phyloP scores from a whole-genome alignment of 306 rosid genomes.

The Cucumis hystrix region DNA sequence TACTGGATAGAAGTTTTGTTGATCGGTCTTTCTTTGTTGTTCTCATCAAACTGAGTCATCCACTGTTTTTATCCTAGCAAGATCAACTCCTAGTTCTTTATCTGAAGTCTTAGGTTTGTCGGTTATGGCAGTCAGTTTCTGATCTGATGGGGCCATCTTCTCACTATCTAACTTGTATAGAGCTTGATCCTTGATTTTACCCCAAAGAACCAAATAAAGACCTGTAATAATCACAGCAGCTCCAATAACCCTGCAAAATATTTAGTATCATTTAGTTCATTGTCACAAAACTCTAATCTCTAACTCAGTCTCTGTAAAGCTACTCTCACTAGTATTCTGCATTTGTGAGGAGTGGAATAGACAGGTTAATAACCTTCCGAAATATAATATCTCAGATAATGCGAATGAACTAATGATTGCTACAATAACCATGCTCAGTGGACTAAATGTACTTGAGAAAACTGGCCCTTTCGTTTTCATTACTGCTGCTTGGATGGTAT shows the following conservation, averaged over 20 bases:
- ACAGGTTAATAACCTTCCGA: slow-evolving; percentile 28
- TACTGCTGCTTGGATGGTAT: slow-evolving; percentile 28
- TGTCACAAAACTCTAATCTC: background rate
- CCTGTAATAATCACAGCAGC: slow-evolving; percentile 30
- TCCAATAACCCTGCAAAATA: slow-evolving; percentile 27
- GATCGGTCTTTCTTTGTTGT: background rate
- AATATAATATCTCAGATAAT: slow-evolving; percentile 22
- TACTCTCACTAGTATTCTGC: background rate
- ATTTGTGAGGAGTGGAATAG: background rate
- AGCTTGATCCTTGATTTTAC: slow-evolving; percentile 26
- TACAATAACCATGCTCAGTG: slow-evolving; percentile 34
- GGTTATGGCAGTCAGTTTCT: background rate
- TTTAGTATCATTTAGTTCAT: background rate
- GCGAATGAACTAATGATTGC: slow-evolving; percentile 28
- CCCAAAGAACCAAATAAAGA: slow-evolving; percentile 41
- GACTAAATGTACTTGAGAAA: slow-evolving; percentile 32
- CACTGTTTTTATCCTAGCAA: background rate
- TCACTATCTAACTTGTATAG: background rate
- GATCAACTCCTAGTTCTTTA: background rate
- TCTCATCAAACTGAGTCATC: background rate
- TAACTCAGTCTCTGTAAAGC: background rate
- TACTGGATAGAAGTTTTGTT: background rate
- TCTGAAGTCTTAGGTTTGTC: background rate
- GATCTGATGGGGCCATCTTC: background rate
- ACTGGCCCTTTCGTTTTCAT: slow-evolving; percentile 44